A percentile compares a stretch with the other conserved stretches of the same genome.
phyloP scores from a whole-genome alignment of 805 yeast genomes.

The Yamadazyma tumulicola region DNA sequence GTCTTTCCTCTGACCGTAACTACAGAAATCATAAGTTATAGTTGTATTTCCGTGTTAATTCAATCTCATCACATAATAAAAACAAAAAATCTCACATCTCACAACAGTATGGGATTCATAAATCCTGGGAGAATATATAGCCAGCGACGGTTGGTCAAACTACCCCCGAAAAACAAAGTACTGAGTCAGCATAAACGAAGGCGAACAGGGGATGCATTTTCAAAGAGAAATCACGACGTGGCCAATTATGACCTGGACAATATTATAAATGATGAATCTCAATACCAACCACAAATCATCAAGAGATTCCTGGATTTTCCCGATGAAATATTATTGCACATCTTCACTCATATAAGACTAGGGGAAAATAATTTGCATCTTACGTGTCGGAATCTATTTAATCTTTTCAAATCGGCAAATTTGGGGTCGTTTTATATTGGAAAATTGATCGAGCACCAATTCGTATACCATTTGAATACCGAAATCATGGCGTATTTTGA shows the following conservation, averaged over 20 bases:
- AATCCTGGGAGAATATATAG: constrained; percentile 7
- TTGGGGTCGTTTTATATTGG: constrained; percentile 7
- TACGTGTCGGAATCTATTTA: constrained; percentile 7
- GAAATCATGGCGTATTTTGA: constrained; percentile 1
- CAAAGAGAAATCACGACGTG: too few species aligned
- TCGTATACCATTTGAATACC: constrained; percentile 9
- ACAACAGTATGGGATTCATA: constrained; percentile 13
- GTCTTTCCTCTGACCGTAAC: too few species aligned
- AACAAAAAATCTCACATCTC: constrained; percentile 1
- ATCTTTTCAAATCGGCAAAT: constrained; percentile 3
- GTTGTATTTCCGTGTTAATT: not conserved
- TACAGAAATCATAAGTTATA: too few species aligned
- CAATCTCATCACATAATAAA: not conserved
- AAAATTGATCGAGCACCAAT: constrained; percentile 8
- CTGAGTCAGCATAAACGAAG: not conserved
- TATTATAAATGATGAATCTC: too few species aligned
- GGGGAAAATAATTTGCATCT: constrained; percentile 10
- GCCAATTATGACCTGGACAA: too few species aligned
- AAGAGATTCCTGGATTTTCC: constrained; percentile 6
- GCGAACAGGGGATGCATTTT: too few species aligned
- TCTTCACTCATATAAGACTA: constrained; percentile 5
- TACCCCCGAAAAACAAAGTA: not conserved
- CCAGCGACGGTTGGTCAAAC: constrained; percentile 1
- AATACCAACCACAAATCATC: not conserved
- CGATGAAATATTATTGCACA: constrained; percentile 9